phyloP scores from a whole-genome alignment of 2,329 filamentous ascomycete genomes.

The Trichoderma sp. region DNA sequence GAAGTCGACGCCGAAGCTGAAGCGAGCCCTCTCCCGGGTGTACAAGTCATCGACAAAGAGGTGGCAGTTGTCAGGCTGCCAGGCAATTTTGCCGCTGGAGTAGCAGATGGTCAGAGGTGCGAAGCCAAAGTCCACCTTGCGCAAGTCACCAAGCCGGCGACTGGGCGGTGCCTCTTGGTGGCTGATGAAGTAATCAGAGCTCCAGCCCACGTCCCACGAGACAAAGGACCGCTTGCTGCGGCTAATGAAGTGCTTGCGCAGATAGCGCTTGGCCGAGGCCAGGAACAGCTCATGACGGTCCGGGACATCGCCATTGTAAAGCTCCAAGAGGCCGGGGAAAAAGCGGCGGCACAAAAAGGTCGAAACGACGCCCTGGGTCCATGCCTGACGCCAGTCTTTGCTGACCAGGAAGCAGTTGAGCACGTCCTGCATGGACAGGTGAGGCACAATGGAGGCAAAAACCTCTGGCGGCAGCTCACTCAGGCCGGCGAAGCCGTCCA shows the following conservation, averaged over 20 bases:
- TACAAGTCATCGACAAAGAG: conserved; percentile 29
- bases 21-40: conserved; percentile 22
- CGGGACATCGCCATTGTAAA: conserved; percentile 4
- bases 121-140: conserved; percentile 18
- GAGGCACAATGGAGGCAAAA: conserved; percentile 24
- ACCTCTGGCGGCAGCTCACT: conserved; percentile 30
- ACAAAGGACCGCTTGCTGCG: conserved; percentile 14
- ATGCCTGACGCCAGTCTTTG: conserved; percentile 27
- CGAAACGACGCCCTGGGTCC: conserved; percentile 26
- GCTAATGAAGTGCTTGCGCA: conserved; percentile 19
- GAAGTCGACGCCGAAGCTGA: conserved; percentile 22
- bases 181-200: conserved; percentile 5
- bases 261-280: conserved; percentile 15
- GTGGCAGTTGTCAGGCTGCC: conserved; percentile 25
- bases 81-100: conserved; percentile 27
- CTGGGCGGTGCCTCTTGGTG: not conserved
- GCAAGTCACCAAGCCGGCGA: conserved; percentile 7
- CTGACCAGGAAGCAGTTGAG: conserved; percentile 28
- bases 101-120: conserved; percentile 24
- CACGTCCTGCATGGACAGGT: conserved; percentile 28
- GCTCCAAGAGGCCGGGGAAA: conserved; percentile 30
- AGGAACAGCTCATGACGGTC: conserved; percentile 23
- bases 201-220: conserved; percentile 22
- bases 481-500: conserved; percentile 27
- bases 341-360: conserved; percentile 25